Base-by-base conservation (phyloP, 2,329 filamentous ascomycete species). In the Coccinonectria pachysandricola region DNA sequence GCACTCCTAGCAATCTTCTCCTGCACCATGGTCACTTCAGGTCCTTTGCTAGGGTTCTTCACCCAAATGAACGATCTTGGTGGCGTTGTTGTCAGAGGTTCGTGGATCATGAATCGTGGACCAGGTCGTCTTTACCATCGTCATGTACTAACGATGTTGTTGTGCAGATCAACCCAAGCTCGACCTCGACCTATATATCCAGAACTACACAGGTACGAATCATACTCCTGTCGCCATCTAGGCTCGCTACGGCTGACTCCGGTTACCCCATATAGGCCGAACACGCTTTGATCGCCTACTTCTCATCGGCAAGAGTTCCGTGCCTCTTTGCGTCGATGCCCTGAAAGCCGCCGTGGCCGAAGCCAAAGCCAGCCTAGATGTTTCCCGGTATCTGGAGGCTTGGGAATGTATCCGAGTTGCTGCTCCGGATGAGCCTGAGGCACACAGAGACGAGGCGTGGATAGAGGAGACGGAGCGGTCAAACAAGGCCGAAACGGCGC, bases 101-200 rank as follows among this genome's bases (percentile, higher is more conserved):
- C 21, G 46, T 34, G 14, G 21, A 8, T 13, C 16, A 5, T 28
- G 19, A 8, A 12, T n/a, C 23, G 12, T 29, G 20, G 12, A 13
- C 26, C 27, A n/a, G 16, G 23, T 22, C 22, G 12, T 17, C 15
- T 13, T 12, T 15, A 18, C 10, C 23, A 23, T 21, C 13, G 16
- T n/a, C 6, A n/a, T 12, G 11, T 34, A 16, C 35, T 46, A 24
- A 46, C 21, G 9, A 10, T 18, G 14, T 11, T 22, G 8, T 14
- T 10, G 18, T 32, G 10, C 27, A 88, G 83, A 85, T 24, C 57
- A 71, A 6, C 87, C 88, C 7, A 94, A 88, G 50, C 79, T 96
- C 42, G 91, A 96, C 46, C 70, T 98, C 21, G 85, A 95, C 35
- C 73, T 80, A 19, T 96, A 95, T 55, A 80, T 94, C 25, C 69